These are phyloP conservation scores for Dothiorella sarmentorum DNA, from an alignment of 2,329 filamentous ascomycete genomes.

Conservation along the genomic window DNA sequence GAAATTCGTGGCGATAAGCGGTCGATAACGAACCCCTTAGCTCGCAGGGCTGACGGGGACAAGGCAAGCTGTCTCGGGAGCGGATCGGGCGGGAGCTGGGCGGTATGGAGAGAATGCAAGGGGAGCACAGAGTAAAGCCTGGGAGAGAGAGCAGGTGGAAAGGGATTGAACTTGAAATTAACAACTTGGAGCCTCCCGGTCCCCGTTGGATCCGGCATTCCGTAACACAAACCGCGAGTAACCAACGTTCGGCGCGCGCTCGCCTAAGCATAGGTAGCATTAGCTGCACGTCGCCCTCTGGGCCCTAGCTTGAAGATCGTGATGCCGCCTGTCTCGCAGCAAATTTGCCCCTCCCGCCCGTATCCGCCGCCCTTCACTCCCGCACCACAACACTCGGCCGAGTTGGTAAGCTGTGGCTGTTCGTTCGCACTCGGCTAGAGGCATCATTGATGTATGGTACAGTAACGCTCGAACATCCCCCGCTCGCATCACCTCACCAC, in stretches of 20 bases:
- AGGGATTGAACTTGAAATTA: conserved; percentile 12
- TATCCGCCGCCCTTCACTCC: background rate
- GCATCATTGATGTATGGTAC: conserved; percentile 13
- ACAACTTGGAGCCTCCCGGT: conserved; percentile 1
- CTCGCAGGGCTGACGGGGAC: conserved; percentile 9
- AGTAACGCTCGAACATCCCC: background rate
- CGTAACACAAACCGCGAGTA: background rate
- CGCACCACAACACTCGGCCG: background rate
- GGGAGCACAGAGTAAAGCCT: background rate
- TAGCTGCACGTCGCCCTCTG: background rate
- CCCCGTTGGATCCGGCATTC: background rate
- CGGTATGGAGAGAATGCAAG: background rate
- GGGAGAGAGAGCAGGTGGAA: conserved; percentile 4
- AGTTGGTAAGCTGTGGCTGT: conserved; percentile 9
- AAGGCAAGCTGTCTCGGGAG: conserved; percentile 3
- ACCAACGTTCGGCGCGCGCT: background rate
- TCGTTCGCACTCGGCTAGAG: background rate
- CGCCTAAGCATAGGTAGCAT: conserved; percentile 1
- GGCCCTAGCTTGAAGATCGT: conserved; percentile 1
- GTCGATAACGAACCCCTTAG: conserved; percentile 9
- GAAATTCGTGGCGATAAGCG: conserved; percentile 10
- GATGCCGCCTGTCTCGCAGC: background rate
- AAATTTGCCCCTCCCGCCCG: background rate
- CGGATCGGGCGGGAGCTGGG: background rate
- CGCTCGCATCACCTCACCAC: background rate